phyloP scores from a whole-genome alignment of 1,284 basidiomycete genomes.

The Austroboletus novae-zelandiae region DNA sequence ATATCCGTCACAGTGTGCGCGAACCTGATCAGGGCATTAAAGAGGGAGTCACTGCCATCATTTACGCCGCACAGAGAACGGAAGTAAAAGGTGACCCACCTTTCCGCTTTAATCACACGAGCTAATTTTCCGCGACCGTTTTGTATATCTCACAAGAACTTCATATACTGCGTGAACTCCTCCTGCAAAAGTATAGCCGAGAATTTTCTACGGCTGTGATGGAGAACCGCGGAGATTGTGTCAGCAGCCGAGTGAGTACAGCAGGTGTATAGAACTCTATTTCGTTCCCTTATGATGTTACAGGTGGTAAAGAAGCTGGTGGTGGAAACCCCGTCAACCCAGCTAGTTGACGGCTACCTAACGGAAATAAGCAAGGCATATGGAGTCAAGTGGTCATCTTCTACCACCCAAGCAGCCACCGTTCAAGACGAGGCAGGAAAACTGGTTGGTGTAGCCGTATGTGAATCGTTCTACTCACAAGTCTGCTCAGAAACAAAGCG shows the following conservation, averaged over 20 bases:
- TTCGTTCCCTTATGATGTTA: neutral
- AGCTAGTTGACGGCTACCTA: slow-evolving; percentile 86
- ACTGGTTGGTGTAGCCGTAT: slow-evolving; percentile 31
- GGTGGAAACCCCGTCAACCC: slow-evolving; percentile 64
- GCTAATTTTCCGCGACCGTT: slow-evolving; percentile 4
- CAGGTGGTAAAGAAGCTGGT: slow-evolving; percentile 74
- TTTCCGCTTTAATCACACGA: neutral
- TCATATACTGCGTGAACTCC: slow-evolving; percentile 85
- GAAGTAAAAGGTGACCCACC: slow-evolving; percentile 76
- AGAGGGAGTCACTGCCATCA: slow-evolving; percentile 78
- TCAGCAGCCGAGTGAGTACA: slow-evolving; percentile 69
- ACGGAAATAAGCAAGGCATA: slow-evolving; percentile 88
- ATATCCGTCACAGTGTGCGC: slow-evolving; percentile 48
- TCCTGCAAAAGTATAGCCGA: slow-evolving; percentile 91
- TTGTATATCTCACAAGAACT: slow-evolving; percentile 59
- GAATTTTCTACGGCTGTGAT: slow-evolving; percentile 79
- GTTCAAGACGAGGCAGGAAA: slow-evolving; percentile 26
- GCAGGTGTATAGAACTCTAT: neutral
- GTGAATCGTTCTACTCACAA: neutral
- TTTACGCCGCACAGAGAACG: slow-evolving; percentile 88
- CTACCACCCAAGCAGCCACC: slow-evolving; percentile 9
- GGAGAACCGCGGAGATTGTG: slow-evolving; percentile 80
- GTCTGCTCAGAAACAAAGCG: slow-evolving; percentile 11
- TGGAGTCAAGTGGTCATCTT: slow-evolving; percentile 66
- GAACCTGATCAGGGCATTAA: slow-evolving; percentile 82